phyloP scores from a whole-genome alignment of 371 early-diverging fungal genomes.

The Mortierella sp. region DNA sequence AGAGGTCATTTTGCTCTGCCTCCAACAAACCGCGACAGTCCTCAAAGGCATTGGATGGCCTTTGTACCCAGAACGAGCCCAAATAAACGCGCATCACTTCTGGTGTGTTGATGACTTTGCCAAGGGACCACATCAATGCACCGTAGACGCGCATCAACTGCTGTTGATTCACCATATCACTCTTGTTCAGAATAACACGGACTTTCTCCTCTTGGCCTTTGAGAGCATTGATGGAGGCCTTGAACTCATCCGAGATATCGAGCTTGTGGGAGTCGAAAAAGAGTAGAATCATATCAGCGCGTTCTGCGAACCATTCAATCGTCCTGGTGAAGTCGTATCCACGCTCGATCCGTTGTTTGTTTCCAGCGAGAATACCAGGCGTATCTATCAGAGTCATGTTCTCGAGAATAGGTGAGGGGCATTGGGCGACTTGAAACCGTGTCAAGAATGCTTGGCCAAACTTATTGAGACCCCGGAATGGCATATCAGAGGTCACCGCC shows the following conservation, averaged over 20 bases:
- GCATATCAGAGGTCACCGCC: conserved; percentile 82
- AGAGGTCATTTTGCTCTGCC: conserved; percentile 81
- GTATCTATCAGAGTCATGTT: conserved; percentile 90
- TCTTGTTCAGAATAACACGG: conserved; percentile 87
- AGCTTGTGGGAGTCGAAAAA: conserved; percentile 91
- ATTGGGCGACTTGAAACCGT: conserved; percentile 88
- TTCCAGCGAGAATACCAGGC: conserved; percentile 90
- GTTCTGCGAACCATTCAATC: conserved; percentile 89
- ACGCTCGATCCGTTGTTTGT: conserved; percentile 82
- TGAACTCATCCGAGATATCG: conserved; percentile 92
- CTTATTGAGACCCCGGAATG: conserved; percentile 77
- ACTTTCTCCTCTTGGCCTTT: conserved; percentile 90
- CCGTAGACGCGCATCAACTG: conserved; percentile 93
- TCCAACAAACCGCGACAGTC: conserved; percentile 78
- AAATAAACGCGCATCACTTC: conserved; percentile 90
- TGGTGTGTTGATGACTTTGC: conserved; percentile 89
- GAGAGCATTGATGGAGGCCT: conserved; percentile 77
- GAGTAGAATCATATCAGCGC: conserved; percentile 84
- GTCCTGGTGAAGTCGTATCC: conserved; percentile 87
- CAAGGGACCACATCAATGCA: conserved; percentile 94
- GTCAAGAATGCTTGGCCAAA: conserved; percentile 86
- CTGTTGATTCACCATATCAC: conserved; percentile 86
- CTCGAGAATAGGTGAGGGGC: conserved; percentile 74
- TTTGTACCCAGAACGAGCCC: conserved; percentile 86
- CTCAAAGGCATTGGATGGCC: conserved; percentile 75